Evolutionary conservation across 345 rosid species (phyloP), one percentile per base, ranked within the genome.

Genomic region (Firmiana major): DNA sequence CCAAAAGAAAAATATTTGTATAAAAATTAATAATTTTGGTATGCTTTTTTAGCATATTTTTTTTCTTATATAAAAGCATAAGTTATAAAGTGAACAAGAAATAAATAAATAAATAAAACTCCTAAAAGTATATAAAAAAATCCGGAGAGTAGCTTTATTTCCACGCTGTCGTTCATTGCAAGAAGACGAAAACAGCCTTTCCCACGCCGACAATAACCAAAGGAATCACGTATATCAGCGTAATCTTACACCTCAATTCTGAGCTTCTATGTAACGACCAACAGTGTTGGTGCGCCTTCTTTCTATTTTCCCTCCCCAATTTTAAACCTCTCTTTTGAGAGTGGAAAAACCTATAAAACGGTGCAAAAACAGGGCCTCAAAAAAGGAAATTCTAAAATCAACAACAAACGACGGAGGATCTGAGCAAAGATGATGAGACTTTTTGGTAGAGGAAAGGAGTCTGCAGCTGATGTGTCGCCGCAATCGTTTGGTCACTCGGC

Each of bases 381-480:
- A 15, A 15, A 45, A n/a, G n/a, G n/a, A 24, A 45, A 45, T 24
- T 69, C 57, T 46, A 46, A 46, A 26, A 48, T 7, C 13, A 26
- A 69, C 36, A 17, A 38, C 13, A 16, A n/a, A 6, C 64, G 19
- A 13, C 21, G 64, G 53, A 76, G 60, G 63, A 67, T 55, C 73
- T 24, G 38, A 62, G 57, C 66, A 55, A 76, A 68, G 58, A 88
- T 86, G 93, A 80, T 77, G 81, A 82, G 81, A 57, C 70, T 85
- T 2, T 88, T 90, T 58, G 75, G 81, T 21, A 78, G 84, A 70
- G 90, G 90, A 53, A 81, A 72, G 22, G 90, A 84, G 5, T 54
- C 85, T 13, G 73, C 86, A 28, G 71, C 87, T 34, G 82, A 78
- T 66, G 70, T 75, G 63, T 85, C 88, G 12, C 81, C 88, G 36